Base-by-base conservation (phyloP, 495 filamentous ascomycete species). In the Xylona heveae region DNA sequence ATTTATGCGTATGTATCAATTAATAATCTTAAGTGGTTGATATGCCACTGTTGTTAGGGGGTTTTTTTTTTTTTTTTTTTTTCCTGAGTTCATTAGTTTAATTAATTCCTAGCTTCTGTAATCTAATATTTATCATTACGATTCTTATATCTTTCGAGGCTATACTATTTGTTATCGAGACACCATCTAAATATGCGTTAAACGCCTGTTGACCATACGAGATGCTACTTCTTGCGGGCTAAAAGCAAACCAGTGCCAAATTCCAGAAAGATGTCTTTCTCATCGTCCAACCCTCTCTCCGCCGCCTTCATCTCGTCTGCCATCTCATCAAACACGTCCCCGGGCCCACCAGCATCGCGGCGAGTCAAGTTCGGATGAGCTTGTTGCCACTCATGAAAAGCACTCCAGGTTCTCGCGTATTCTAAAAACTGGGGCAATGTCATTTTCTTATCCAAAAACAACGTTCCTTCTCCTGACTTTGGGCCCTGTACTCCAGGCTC, bases 381-480 rank as follows among this genome's bases (percentile, higher is more conserved):
- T 16, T 55, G 48, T 40, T 57, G 56, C 70, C 68, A 76, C 16
- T 46, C 53, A 43, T 57, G 59, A 41, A 55, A 68, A 10, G 52
- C 37, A 36, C 64, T 67, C 41, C 61, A 73, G 0, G 71, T 74
- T 41, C 60, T 46, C 29, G 56, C 25, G 48, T 68, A 75, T 14
- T 47, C 49, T 47, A 69, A 66, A 26, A 65, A 45, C 41, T 63
- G 57, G 5, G 60, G 61, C 3, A 75, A 39, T 42, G 46, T 62
- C 47, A 70, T 44, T 15, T 34, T 59, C 50, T 55, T 61, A 28
- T 45, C 43, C 42, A 75, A 45, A 47, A 68, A 62, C 32, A 58
- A 31, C 18, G 47, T 55, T 20, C 61, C 64, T 15, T 55, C 52
- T 6, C 57, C 54, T 16, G 39, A 58, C 9, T 46, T 26, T 1